These are phyloP conservation scores for Talaromyces atroroseus DNA, from an alignment of 2,329 filamentous ascomycete genomes.

Conservation along the genomic window DNA sequence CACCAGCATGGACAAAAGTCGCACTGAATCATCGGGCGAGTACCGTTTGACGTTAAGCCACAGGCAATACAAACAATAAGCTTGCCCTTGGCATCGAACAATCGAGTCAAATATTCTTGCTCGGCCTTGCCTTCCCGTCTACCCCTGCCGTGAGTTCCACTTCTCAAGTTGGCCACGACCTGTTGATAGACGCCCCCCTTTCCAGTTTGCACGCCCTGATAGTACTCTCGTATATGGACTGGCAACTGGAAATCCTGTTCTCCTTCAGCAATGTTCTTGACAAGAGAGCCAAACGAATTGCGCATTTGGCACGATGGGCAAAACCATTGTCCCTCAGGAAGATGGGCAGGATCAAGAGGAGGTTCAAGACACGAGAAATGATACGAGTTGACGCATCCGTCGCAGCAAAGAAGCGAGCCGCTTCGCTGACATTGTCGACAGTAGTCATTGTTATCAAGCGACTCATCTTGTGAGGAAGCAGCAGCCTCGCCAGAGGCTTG, in stretches of 20 bases:
- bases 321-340: conserved; percentile 72
- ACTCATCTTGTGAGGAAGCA: conserved; percentile 14
- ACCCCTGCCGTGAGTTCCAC: conserved; percentile 19
- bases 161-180: conserved; percentile 36
- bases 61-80: conserved; percentile 74
- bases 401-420: conserved; percentile 86
- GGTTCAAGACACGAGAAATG: conserved; percentile 87
- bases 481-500: neutral
- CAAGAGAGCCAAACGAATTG: conserved; percentile 58
- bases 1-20: conserved; percentile 76
- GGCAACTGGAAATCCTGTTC: conserved; percentile 70
- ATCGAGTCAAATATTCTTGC: conserved; percentile 40
- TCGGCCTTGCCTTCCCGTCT: conserved; percentile 15
- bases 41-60: conserved; percentile 57
- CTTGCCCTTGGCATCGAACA: conserved; percentile 67
- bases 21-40: conserved; percentile 76
- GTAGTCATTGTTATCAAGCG: conserved; percentile 74
- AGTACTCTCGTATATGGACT: conserved; percentile 64
- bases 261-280: conserved; percentile 60
- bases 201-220: conserved; percentile 72
- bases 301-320: conserved; percentile 59
- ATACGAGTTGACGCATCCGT: conserved; percentile 83
- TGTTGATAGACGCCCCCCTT: conserved; percentile 78
- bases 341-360: conserved; percentile 57
- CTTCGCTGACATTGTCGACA: conserved; percentile 80